Evolutionary conservation across 2,329 filamentous ascomycete genomes (phyloP).

Genomic region (Aspergillus sp.): DNA sequence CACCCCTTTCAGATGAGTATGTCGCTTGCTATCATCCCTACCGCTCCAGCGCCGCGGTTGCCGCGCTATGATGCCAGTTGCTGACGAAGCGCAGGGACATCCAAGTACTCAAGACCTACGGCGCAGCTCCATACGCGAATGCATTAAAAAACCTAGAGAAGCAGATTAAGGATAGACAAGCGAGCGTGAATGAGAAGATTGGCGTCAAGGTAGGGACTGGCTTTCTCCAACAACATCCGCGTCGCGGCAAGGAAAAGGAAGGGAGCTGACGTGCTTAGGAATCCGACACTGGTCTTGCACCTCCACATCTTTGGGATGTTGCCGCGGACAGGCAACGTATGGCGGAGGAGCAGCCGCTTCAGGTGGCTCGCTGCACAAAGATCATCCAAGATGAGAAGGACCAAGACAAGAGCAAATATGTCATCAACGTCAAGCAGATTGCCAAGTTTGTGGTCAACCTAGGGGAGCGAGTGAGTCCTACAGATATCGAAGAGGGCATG

Average conservation of each 20-base stretch:
- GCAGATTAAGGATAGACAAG: constrained; percentile 98
- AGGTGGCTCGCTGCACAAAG: constrained; percentile 97
- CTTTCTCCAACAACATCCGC: neutral
- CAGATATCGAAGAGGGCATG: constrained; percentile 99
- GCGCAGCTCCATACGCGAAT: constrained; percentile 90
- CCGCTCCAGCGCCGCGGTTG: neutral
- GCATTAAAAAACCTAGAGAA: constrained; percentile 97
- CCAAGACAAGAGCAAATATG: constrained; percentile 97
- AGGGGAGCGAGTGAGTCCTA: constrained; percentile 92
- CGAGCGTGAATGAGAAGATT: constrained; percentile 98
- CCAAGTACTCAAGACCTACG: constrained; percentile 98
- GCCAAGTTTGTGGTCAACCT: constrained; percentile 99
- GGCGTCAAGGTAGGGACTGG: constrained; percentile 51
- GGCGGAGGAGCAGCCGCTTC: constrained; percentile 95
- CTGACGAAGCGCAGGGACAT: constrained; percentile 72
- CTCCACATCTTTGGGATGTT: constrained; percentile 98
- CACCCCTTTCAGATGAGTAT: constrained; percentile 92
- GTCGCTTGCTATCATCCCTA: constrained; percentile 29
- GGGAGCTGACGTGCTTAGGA: constrained; percentile 58
- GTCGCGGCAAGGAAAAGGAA: neutral
- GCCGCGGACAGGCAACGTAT: constrained; percentile 97
- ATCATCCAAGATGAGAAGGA: constrained; percentile 98
- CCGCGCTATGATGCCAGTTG: constrained; percentile 22
- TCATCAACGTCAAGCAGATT: constrained; percentile 99
- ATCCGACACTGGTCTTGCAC: constrained; percentile 96